Conservation (phyloP, 2,329 filamentous ascomycete species). For the Diaporthe nobilis region DNA sequence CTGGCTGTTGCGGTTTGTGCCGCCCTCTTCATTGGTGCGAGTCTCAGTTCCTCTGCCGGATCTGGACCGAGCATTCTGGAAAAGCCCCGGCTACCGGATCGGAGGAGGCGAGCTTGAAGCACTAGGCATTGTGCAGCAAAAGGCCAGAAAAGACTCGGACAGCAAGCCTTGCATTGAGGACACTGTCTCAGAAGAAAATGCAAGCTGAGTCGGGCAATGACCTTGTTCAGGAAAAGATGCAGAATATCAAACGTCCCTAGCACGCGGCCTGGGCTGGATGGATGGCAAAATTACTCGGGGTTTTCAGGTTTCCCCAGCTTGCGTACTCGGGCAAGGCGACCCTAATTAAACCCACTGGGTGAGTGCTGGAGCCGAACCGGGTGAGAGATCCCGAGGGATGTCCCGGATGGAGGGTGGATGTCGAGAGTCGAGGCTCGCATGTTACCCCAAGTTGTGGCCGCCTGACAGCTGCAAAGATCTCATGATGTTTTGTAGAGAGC, state of each 20-base stretch:
- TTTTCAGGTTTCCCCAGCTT: constrained; percentile 25
- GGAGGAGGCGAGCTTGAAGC: background rate
- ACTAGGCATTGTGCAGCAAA: background rate
- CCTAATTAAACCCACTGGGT: constrained; percentile 13
- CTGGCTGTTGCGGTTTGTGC: background rate
- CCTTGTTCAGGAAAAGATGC: constrained; percentile 19
- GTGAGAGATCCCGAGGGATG: constrained; percentile 19
- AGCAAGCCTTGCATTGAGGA: background rate
- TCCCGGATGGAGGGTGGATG: constrained; percentile 22
- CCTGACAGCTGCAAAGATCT: constrained; percentile 34
- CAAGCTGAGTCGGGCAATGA: background rate
- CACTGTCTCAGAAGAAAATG: background rate
- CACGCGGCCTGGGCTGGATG: background rate
- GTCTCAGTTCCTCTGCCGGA: background rate
- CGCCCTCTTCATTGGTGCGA: background rate
- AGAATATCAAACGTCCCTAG: constrained; percentile 19
- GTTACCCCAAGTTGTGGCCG: background rate
- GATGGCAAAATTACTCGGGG: constrained; percentile 16
- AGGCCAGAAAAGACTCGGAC: background rate
- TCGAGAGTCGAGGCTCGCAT: background rate
- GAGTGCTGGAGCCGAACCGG: constrained; percentile 16
- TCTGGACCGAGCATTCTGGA: background rate
- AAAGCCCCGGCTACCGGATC: background rate
- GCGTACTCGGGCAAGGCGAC: constrained; percentile 24
- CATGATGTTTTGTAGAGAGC: constrained; percentile 6